A percentile compares a stretch with the other conserved stretches of the same genome.
Conservation (phyloP, 1,284 basidiomycete species). For the Xerocomus nothofagi region DNA sequence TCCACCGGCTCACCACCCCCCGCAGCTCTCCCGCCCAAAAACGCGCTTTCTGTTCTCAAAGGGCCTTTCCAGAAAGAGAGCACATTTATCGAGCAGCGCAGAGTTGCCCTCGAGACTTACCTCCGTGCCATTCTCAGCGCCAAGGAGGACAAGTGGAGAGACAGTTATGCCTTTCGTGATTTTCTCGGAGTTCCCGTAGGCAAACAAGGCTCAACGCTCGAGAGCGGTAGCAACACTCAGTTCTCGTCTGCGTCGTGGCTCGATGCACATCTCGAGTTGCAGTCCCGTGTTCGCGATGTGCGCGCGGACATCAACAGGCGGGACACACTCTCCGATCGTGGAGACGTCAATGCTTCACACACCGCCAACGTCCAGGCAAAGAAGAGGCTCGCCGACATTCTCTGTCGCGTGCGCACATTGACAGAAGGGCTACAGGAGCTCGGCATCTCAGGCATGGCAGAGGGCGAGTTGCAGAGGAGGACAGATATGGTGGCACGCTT, state of each 20-base stretch:
- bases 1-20: conserved; percentile 74
- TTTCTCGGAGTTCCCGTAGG: conserved; percentile 83
- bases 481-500: conserved; percentile 81
- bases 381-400: conserved; percentile 74
- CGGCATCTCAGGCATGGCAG: conserved; percentile 68
- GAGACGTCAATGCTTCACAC: conserved; percentile 76
- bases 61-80: conserved; percentile 35
- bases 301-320: conserved; percentile 85
- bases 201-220: conserved; percentile 42
- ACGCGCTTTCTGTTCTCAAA: conserved; percentile 64
- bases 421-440: conserved; percentile 68
- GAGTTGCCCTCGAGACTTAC: conserved; percentile 78
- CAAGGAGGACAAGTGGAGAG: conserved; percentile 82
- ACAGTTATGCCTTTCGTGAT: conserved; percentile 75
- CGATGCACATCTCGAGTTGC: conserved; percentile 77
- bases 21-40: conserved; percentile 77
- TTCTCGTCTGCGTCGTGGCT: conserved; percentile 82
- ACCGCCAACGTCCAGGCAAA: conserved; percentile 82
- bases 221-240: conserved; percentile 37
- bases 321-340: conserved; percentile 75
- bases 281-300: conserved; percentile 73
- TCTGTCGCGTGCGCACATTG: conserved; percentile 69
- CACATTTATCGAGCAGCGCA: conserved; percentile 71
- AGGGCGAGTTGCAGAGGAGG: conserved; percentile 81
- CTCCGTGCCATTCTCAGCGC: conserved; percentile 81